phyloP scores from a whole-genome alignment of 768 basidiomycete species.

The Russula virescens region DNA sequence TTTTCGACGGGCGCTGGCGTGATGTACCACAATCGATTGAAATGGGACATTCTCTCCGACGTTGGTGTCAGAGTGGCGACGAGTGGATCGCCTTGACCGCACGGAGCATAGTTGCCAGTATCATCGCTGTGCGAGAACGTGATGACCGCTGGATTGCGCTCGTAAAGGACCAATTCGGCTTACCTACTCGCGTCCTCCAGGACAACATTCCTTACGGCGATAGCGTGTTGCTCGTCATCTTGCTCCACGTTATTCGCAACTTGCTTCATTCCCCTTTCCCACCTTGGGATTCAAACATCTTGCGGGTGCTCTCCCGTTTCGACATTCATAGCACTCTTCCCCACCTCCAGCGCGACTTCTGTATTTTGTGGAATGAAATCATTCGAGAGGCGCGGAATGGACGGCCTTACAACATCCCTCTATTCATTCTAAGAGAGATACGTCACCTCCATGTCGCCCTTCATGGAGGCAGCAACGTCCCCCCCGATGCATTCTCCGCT shows the following conservation, averaged over 20 bases:
- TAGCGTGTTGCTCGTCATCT: neutral
- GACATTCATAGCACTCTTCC: neutral
- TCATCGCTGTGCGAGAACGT: neutral
- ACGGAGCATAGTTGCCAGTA: neutral
- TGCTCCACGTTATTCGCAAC: neutral
- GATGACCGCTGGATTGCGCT: neutral
- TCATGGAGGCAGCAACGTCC: neutral
- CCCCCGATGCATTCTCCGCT: neutral
- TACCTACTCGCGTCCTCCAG: neutral
- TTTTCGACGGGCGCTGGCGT: neutral
- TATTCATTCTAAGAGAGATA: neutral
- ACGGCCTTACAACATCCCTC: neutral
- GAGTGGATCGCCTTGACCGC: neutral
- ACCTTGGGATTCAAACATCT: neutral
- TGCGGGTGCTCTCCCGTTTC: neutral
- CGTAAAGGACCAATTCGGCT: neutral
- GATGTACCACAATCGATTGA: neutral
- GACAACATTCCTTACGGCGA: neutral
- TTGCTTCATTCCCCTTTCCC: neutral
- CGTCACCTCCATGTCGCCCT: neutral
- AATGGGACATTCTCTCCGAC: neutral
- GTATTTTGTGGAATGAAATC: conserved; percentile 8
- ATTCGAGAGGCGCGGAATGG: neutral
- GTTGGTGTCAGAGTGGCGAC: neutral
- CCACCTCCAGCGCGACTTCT: conserved; percentile 3